Percentiles rank a stretch among this genome's conserved stretches.
Conservation (phyloP, 2,329 filamentous ascomycete genomes). For the Fusarium buxicola region DNA sequence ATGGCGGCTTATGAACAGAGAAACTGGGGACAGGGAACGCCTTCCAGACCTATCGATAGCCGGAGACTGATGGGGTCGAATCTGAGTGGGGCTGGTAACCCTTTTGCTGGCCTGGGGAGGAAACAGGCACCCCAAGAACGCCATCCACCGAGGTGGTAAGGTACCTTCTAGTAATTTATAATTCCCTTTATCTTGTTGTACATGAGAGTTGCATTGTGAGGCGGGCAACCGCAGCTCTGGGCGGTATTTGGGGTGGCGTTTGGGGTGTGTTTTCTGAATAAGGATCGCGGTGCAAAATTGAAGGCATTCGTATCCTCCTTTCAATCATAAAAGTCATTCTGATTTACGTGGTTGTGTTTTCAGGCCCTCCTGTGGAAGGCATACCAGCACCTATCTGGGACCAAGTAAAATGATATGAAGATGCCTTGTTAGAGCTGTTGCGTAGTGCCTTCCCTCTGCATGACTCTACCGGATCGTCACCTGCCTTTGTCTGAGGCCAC, state of each 20-base stretch:
- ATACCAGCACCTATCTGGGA: too few relatives aligned
- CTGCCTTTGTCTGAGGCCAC: too few relatives aligned
- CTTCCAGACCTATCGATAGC: constrained; percentile 53
- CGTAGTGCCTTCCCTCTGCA: too few relatives aligned
- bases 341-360: too few relatives aligned
- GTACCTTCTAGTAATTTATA: too few relatives aligned
- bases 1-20: constrained; percentile 70
- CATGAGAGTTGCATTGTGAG: background rate
- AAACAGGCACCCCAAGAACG: constrained; percentile 55
- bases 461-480: too few relatives aligned
- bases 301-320: constrained; percentile 1
- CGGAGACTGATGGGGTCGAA: constrained; percentile 44
- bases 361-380: too few relatives aligned
- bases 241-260: constrained; percentile 28
- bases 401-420: too few relatives aligned
- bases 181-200: constrained; percentile 17
- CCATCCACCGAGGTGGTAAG: constrained; percentile 54
- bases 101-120: constrained; percentile 54
- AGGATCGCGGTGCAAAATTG: constrained; percentile 8
- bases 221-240: background rate
- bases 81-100: constrained; percentile 48
- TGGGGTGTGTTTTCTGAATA: constrained; percentile 26
- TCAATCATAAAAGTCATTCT: background rate
- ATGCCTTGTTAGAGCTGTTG: too few relatives aligned
- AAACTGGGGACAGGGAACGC: constrained; percentile 54